A percentile compares a stretch with the other conserved stretches of the same genome.
phyloP scores from a whole-genome alignment of 345 rosid species.

The Melaleuca quinquenervia region DNA sequence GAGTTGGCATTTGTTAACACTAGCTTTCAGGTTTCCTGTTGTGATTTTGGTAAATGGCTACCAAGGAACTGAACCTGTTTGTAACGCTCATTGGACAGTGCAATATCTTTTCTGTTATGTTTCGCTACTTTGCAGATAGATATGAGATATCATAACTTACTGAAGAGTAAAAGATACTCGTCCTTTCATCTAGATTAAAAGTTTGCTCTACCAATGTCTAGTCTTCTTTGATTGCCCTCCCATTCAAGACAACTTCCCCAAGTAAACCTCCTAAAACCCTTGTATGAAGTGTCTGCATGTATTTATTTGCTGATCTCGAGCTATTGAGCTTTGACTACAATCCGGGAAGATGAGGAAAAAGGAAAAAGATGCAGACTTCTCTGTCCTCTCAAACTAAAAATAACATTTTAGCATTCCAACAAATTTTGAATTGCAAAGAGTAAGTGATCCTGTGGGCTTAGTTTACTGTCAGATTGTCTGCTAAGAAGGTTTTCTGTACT shows the following conservation, averaged over 20 bases:
- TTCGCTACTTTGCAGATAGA: neutral
- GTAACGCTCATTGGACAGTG: neutral
- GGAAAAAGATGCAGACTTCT: neutral
- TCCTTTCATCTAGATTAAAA: neutral
- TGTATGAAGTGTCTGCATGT: neutral
- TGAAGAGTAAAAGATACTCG: neutral
- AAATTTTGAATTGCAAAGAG: neutral
- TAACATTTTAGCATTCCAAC: neutral
- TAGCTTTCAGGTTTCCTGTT: neutral
- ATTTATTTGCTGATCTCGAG: neutral
- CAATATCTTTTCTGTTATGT: neutral
- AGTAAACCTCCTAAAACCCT: neutral
- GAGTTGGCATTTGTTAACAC: neutral
- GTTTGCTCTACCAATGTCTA: neutral
- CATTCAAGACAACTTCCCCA: neutral
- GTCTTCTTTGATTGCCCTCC: neutral
- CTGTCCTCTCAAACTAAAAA: neutral
- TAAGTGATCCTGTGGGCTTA: neutral
- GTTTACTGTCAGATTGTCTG: neutral
- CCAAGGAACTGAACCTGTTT: neutral
- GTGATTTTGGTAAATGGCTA: neutral
- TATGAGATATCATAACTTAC: neutral
- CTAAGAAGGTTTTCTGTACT: neutral
- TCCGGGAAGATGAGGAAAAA: neutral
- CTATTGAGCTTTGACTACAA: neutral